A percentile compares a stretch with the other conserved stretches of the same genome.
These are phyloP conservation scores for Rhododendron griersonianum DNA, from an alignment of 148 eudicot genomes.

Conservation along the genomic window DNA sequence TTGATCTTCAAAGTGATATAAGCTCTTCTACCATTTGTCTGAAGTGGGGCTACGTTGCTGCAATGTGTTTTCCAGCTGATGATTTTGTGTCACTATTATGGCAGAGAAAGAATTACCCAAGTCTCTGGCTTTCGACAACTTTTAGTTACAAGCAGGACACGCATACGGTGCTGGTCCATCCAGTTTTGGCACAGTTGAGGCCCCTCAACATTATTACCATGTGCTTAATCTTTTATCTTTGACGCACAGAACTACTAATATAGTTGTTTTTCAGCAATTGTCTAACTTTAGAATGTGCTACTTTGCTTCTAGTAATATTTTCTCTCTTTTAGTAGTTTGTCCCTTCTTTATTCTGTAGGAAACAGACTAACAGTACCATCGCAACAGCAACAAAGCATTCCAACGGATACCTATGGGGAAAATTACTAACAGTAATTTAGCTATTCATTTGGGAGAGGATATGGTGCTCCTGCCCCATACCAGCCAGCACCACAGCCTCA, in stretches of 20 bases:
- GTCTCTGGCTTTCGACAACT: no score
- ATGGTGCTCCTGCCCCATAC: constrained; percentile 35
- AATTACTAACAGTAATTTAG: constrained; percentile 30
- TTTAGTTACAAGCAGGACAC: no score
- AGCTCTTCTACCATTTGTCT: not conserved
- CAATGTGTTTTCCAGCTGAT: not conserved
- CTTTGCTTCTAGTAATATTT: not conserved
- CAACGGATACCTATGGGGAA: constrained; percentile 9
- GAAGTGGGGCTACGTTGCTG: not conserved
- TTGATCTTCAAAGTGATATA: not conserved
- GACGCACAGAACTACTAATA: not conserved
- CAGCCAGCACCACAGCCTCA: constrained; percentile 31
- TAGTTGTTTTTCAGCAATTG: not conserved
- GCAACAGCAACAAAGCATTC: constrained; percentile 13
- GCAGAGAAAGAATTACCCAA: no score
- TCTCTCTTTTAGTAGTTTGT: not conserved
- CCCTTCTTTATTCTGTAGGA: not conserved
- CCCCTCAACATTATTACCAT: no score
- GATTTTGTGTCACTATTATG: not conserved
- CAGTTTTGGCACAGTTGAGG: no score
- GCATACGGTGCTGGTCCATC: no score
- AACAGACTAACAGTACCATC: not conserved
- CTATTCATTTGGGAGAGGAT: constrained; percentile 35
- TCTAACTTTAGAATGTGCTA: constrained; percentile 2
- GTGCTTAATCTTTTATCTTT: not conserved